Evolutionary conservation across 2,329 filamentous ascomycete genomes (phyloP).

Genomic region (Teratosphaeriaceae sp.): DNA sequence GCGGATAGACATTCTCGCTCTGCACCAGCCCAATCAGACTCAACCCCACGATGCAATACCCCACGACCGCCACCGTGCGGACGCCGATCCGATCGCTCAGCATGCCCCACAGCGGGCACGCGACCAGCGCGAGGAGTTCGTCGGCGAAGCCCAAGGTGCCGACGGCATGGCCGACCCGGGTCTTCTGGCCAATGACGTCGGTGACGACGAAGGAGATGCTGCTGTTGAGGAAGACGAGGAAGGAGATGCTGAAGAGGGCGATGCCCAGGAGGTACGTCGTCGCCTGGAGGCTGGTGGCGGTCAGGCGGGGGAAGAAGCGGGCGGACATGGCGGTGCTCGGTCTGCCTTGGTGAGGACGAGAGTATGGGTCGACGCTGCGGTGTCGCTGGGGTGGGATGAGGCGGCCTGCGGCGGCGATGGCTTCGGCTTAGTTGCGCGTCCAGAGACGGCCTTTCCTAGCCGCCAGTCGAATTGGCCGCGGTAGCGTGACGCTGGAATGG

Average conservation of each 20-base stretch:
- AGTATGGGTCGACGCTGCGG: neutral
- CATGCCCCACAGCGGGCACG: slow-evolving; percentile 74
- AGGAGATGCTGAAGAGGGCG: slow-evolving; percentile 79
- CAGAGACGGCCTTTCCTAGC: too few relatives aligned
- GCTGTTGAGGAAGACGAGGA: slow-evolving; percentile 84
- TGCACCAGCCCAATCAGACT: slow-evolving; percentile 77
- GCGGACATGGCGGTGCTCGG: neutral
- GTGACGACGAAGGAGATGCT: slow-evolving; percentile 80
- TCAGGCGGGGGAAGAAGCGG: slow-evolving; percentile 36
- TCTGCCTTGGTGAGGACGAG: neutral
- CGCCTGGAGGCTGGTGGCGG: slow-evolving; percentile 51
- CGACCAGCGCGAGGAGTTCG: slow-evolving; percentile 72
- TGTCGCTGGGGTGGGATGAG: neutral
- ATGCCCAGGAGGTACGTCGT: slow-evolving; percentile 73
- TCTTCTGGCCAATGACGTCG: slow-evolving; percentile 68
- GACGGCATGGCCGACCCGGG: slow-evolving; percentile 70
- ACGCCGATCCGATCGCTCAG: slow-evolving; percentile 72
- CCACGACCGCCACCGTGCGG: slow-evolving; percentile 56
- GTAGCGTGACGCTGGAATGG: too few relatives aligned
- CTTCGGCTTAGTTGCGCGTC: too few relatives aligned
- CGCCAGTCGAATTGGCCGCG: too few relatives aligned
- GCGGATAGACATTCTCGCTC: slow-evolving; percentile 79
- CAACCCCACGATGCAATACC: slow-evolving; percentile 74
- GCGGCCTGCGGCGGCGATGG: too few relatives aligned
- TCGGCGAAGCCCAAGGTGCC: slow-evolving; percentile 81